These are phyloP conservation scores for Gynandropsis gynandra DNA, from an alignment of 345 rosid genomes.

Conservation along the genomic window DNA sequence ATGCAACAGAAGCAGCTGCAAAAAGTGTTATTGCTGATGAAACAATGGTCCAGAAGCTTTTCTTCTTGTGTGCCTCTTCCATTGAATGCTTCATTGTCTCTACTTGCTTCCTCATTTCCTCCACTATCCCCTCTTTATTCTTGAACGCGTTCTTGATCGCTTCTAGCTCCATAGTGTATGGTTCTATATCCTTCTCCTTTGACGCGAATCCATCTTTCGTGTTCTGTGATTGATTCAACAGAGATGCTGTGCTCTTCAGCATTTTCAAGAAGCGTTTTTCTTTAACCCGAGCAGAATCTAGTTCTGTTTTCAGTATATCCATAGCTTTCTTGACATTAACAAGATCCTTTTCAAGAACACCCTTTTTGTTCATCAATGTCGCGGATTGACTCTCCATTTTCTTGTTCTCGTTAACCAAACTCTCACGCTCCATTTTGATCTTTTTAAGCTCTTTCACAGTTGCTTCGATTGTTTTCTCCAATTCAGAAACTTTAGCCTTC, in stretches of 20 bases:
- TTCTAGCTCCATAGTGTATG: slow-evolving; percentile 38
- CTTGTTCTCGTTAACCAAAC: slow-evolving; percentile 33
- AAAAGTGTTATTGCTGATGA: slow-evolving; percentile 70
- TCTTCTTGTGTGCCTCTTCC: slow-evolving; percentile 50
- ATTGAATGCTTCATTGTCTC: slow-evolving; percentile 42
- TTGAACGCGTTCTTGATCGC: slow-evolving; percentile 53
- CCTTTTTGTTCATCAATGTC: slow-evolving; percentile 39
- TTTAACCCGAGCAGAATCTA: slow-evolving; percentile 33
- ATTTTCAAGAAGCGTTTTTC: slow-evolving; percentile 35
- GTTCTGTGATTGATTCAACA: slow-evolving; percentile 31
- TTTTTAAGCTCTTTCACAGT: slow-evolving; percentile 31
- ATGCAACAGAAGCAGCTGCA: slow-evolving; percentile 57
- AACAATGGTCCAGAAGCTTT: slow-evolving; percentile 54
- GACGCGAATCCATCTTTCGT: slow-evolving; percentile 18
- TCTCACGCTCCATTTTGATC: slow-evolving; percentile 34
- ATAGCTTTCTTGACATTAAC: slow-evolving; percentile 32
- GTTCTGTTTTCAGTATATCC: slow-evolving; percentile 36
- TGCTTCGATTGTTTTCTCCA: slow-evolving; percentile 38
- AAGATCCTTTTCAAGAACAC: slow-evolving; percentile 34
- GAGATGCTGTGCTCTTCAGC: slow-evolving; percentile 47
- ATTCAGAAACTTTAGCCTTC: slow-evolving; percentile 29
- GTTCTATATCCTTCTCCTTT: slow-evolving; percentile 34
- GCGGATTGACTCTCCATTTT: slow-evolving; percentile 32
- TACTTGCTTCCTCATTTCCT: slow-evolving; percentile 52
- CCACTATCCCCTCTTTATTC: slow-evolving; percentile 44